These are phyloP conservation scores for Ustilago curta DNA, from an alignment of 1,284 basidiomycete species.

Conservation along the genomic window DNA sequence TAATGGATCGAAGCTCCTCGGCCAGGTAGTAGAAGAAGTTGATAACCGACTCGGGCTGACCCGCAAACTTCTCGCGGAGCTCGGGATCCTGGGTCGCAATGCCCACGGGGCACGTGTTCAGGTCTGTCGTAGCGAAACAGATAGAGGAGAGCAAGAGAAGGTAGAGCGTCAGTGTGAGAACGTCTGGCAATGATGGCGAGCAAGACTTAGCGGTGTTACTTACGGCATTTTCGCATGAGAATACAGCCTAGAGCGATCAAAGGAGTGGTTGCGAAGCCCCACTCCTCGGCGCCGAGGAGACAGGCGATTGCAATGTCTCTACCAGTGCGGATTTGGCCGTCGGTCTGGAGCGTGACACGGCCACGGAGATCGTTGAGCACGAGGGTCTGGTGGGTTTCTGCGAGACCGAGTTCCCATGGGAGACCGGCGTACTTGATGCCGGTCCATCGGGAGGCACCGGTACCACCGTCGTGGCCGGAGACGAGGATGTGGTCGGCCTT, in stretches of 20 bases:
- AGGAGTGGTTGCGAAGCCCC: conserved; percentile 64
- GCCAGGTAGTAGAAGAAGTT: conserved; percentile 67
- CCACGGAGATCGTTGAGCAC: conserved; percentile 67
- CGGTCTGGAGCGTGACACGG: conserved; percentile 65
- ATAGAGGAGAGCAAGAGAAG: conserved; percentile 4
- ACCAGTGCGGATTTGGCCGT: conserved; percentile 64
- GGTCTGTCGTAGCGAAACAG: conserved; percentile 4
- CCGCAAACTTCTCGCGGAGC: conserved; percentile 65
- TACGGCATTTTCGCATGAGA: conserved; percentile 42
- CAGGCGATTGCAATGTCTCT: conserved; percentile 64
- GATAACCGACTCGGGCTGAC: conserved; percentile 65
- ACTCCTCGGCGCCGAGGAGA: conserved; percentile 66
- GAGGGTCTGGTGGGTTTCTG: conserved; percentile 66
- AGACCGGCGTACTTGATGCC: conserved; percentile 67
- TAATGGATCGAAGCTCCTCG: conserved; percentile 63
- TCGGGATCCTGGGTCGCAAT: conserved; percentile 66
- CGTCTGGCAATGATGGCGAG: not conserved
- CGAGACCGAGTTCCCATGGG: conserved; percentile 68
- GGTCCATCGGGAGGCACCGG: conserved; percentile 66
- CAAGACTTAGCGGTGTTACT: not conserved
- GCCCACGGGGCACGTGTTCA: conserved; percentile 63
- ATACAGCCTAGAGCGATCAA: conserved; percentile 67
- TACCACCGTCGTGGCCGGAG: conserved; percentile 67
- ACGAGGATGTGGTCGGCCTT: conserved; percentile 68
- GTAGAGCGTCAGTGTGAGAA: conserved; percentile 9